Conservation (phyloP, 208 protist species). For the Trypanosoma boissoni region DNA sequence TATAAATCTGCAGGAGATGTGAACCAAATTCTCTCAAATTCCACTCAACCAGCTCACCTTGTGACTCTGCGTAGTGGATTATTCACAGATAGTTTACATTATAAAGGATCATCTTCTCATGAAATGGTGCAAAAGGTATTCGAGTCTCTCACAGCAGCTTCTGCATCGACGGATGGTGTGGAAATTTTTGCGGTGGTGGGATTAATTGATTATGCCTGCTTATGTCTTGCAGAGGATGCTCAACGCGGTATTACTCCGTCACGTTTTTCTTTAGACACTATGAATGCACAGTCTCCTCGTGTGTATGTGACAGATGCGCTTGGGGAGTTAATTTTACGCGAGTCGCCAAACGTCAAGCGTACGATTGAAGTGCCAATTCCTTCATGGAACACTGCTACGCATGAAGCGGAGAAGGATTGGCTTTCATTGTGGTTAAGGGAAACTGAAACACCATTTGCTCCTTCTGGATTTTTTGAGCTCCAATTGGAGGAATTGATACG, state of each 20-base stretch:
- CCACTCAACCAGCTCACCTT: too few relatives aligned
- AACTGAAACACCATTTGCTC: not conserved
- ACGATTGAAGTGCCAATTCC: not conserved
- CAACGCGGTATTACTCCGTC: not conserved
- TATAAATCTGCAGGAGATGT: constrained; percentile 7
- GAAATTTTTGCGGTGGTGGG: constrained; percentile 11
- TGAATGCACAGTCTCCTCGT: constrained; percentile 5
- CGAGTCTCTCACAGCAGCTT: not conserved
- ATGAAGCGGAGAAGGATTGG: constrained; percentile 14
- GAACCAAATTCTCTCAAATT: not conserved
- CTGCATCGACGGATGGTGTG: not conserved
- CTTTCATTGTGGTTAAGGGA: constrained; percentile 20
- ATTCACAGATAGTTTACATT: too few relatives aligned
- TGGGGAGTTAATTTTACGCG: constrained; percentile 18
- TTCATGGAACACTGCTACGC: too few relatives aligned
- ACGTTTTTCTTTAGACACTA: constrained; percentile 16
- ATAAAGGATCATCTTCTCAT: too few relatives aligned
- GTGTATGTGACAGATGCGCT: constrained; percentile 29
- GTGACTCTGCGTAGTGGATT: too few relatives aligned
- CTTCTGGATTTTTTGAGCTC: constrained; percentile 19
- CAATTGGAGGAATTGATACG: constrained; percentile 19
- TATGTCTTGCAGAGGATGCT: constrained; percentile 21
- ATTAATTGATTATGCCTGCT: constrained; percentile 23
- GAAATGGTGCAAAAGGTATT: not conserved
- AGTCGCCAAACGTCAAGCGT: not conserved